These are phyloP conservation scores for sorghum (Sorghum bicolor) DNA, from an alignment of 176 grass and related monocot genomes.

Conservation along the genomic window Sorghum_bicolor_NCBIv3 NC_012874.2:2145501-2146000, in stretches of 20 bases:
- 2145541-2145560: conserved; percentile 21
- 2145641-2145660: not conserved
- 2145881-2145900: not conserved
- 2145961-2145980: too few relatives aligned
- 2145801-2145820: not conserved
- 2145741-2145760: too few relatives aligned
- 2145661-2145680: not conserved
- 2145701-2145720: not conserved
- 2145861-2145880: not conserved
- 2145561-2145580: conserved; percentile 11
- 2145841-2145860: not conserved
- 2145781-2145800: too few relatives aligned
- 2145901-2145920: not conserved
- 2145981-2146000: too few relatives aligned
- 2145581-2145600: not conserved
- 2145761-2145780: too few relatives aligned
- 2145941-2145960: too few relatives aligned
- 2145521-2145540: not conserved
- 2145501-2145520: not conserved
- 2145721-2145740: not conserved
- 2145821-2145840: conserved; percentile 3
- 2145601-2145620: not conserved
- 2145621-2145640: not conserved
- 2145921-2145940: not conserved
- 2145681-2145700: too few relatives aligned